Base-by-base conservation (phyloP, 2,329 filamentous ascomycete species). In the Zymoseptoria crescenta region DNA sequence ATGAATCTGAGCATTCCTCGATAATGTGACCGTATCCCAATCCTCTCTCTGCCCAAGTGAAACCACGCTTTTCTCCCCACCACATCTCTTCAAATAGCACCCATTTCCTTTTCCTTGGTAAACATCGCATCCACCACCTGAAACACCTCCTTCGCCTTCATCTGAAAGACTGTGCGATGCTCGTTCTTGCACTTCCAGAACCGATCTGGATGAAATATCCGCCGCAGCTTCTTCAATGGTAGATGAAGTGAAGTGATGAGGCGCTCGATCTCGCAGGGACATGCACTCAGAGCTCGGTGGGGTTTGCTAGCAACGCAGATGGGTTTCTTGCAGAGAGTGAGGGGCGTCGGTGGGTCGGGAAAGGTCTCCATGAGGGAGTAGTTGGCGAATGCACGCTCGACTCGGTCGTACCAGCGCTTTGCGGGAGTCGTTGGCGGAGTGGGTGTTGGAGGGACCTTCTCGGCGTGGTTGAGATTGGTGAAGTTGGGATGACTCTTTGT, bases 171-270 rank as follows among this genome's bases (percentile, higher is more conserved):
- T 20, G 27, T 52, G n/a, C 52, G 56, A 41, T 55, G 13, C 16
- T 59, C 59, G n/a, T 29, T 20, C 8, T 8, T 27, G 49, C 59
- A 61, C 16, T 28, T 56, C 9, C 56, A 56, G 49, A 63, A 65
- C 48, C 51, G 58, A 55, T 65, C 61, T 2, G 61, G 61, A 41
- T 63, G 63, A 45, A 59, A 63, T 0, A 50, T 27, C 4, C 41
- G 49, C 35, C 57, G 20, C 50, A 58, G 54, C 48, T 51, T 55
- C 57, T 60, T 63, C 30, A 61, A 16, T 13, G 35, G 35, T 6
- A 16, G 35, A 2, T 45, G 35, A 45, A 45, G 35, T 16, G 35
- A 45, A 45, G 35, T 45, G 35, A 45, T 16, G 13, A 45, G 35
- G 13, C 35, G 13, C 13, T 61, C 54, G 13, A 58, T 56, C 9